Percentiles rank a stretch among this genome's conserved stretches.
Evolutionary conservation across 83 land plant genomes (phyloP).

Genomic region (Thuja plicata): DNA sequence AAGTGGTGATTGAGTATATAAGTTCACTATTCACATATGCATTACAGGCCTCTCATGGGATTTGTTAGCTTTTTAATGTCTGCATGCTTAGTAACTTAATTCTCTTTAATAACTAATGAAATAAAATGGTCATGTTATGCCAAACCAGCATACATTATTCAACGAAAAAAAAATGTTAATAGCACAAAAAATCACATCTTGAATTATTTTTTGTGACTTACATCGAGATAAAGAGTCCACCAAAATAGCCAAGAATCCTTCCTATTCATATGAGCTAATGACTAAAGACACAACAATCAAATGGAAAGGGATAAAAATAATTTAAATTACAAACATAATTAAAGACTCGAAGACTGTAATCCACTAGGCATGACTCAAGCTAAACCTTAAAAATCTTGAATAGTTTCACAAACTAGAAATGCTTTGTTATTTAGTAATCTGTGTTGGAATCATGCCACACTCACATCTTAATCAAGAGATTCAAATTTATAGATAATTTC

Average conservation of each 20-base stretch:
- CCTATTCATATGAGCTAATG: constrained; percentile 89
- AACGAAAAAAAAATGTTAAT: not conserved
- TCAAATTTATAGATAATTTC: constrained; percentile 96
- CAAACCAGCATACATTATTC: not conserved
- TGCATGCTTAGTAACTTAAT: not conserved
- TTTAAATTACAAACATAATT: not conserved
- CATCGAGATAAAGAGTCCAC: constrained; percentile 83
- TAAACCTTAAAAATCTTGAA: not conserved
- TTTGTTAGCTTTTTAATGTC: not conserved
- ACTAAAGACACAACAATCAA: constrained; percentile 27
- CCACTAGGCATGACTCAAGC: not conserved
- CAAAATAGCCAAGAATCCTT: constrained; percentile 99
- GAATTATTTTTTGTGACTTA: not conserved
- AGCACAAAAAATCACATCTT: not conserved
- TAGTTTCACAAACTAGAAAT: not conserved
- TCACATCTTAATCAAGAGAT: constrained; percentile 88
- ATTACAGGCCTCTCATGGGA: not conserved
- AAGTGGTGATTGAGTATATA: not conserved
- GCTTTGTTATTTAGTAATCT: not conserved
- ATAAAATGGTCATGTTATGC: not conserved
- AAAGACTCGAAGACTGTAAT: not conserved
- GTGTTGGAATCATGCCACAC: not conserved
- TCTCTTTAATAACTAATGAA: not conserved
- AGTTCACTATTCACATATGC: not conserved
- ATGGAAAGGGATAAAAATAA: not conserved